Evolutionary conservation across 768 basidiomycete genomes (phyloP).

Genomic region (Tricholoma bakamatsutake): DNA sequence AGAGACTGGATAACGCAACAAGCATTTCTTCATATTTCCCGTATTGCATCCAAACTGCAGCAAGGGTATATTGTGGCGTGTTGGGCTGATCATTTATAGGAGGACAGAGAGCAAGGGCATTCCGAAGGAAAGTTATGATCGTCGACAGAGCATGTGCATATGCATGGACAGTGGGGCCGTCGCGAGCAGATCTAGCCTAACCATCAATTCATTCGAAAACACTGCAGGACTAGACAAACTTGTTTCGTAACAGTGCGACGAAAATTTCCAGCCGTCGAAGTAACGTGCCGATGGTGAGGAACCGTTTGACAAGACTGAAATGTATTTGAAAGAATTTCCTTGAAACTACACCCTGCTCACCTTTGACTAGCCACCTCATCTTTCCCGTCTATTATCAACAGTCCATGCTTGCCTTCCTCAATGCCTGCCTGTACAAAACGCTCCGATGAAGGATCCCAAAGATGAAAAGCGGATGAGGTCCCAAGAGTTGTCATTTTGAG

Average conservation of each 20-base stretch:
- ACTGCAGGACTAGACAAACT: constrained; percentile 29
- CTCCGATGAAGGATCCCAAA: constrained; percentile 54
- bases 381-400: constrained; percentile 49
- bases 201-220: constrained; percentile 1
- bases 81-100: constrained; percentile 23
- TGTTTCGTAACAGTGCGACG: constrained; percentile 37
- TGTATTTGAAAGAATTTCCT: neutral
- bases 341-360: constrained; percentile 25
- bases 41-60: constrained; percentile 47
- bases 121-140: constrained; percentile 45
- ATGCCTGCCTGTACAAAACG: constrained; percentile 47
- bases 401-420: constrained; percentile 24
- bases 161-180: constrained; percentile 55
- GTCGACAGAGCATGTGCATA: constrained; percentile 62
- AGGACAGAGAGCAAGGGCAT: constrained; percentile 34
- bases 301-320: constrained; percentile 51
- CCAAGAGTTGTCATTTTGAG: constrained; percentile 58
- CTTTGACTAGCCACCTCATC: constrained; percentile 52
- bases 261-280: constrained; percentile 62
- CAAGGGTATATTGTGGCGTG: constrained; percentile 21
- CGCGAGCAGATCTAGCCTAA: constrained; percentile 34
- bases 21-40: constrained; percentile 43
- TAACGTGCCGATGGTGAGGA: constrained; percentile 62
- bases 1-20: constrained; percentile 49
- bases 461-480: constrained; percentile 58